Percentiles rank a stretch among this genome's conserved stretches.
phyloP scores from a whole-genome alignment of 139 green algal species.

The Picochlorum sp. region DNA sequence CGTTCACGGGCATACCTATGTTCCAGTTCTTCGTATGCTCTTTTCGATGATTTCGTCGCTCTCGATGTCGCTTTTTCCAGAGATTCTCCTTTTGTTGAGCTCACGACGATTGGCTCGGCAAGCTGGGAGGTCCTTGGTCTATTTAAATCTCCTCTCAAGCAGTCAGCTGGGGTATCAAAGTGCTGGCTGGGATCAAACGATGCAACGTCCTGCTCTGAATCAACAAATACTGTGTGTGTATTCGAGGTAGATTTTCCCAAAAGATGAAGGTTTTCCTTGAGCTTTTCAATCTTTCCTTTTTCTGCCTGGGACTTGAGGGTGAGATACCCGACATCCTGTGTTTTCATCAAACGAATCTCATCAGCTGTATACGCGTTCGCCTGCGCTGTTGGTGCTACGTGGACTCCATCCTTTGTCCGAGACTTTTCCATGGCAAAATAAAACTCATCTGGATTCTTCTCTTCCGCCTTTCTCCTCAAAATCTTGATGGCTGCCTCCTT shows the following conservation, averaged over 20 bases:
- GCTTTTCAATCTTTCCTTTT: slow-evolving; percentile 66
- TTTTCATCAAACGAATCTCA: slow-evolving; percentile 89
- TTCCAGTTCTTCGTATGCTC: slow-evolving; percentile 71
- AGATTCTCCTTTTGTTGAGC: not conserved
- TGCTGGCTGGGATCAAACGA: slow-evolving; percentile 53
- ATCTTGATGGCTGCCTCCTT: slow-evolving; percentile 85
- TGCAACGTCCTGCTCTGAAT: slow-evolving; percentile 26
- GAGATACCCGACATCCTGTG: slow-evolving; percentile 86
- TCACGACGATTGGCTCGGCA: slow-evolving; percentile 13
- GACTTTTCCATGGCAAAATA: slow-evolving; percentile 95
- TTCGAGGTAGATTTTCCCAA: slow-evolving; percentile 48
- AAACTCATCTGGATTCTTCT: slow-evolving; percentile 97
- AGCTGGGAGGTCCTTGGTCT: slow-evolving; percentile 43
- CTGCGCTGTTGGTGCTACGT: slow-evolving; percentile 44
- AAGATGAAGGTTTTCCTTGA: slow-evolving; percentile 73
- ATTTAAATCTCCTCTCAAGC: slow-evolving; percentile 73
- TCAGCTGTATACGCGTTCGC: slow-evolving; percentile 86
- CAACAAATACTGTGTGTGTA: slow-evolving; percentile 72
- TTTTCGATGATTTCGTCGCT: slow-evolving; percentile 28
- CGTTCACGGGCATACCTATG: slow-evolving; percentile 54
- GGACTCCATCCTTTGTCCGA: slow-evolving; percentile 73
- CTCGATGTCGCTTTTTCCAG: slow-evolving; percentile 4
- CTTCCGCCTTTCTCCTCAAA: slow-evolving; percentile 80
- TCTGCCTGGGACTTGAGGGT: slow-evolving; percentile 63
- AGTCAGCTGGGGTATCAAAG: slow-evolving; percentile 75